Conservation (phyloP, 495 filamentous ascomycete species). For the Cladorrhinum samala region DNA sequence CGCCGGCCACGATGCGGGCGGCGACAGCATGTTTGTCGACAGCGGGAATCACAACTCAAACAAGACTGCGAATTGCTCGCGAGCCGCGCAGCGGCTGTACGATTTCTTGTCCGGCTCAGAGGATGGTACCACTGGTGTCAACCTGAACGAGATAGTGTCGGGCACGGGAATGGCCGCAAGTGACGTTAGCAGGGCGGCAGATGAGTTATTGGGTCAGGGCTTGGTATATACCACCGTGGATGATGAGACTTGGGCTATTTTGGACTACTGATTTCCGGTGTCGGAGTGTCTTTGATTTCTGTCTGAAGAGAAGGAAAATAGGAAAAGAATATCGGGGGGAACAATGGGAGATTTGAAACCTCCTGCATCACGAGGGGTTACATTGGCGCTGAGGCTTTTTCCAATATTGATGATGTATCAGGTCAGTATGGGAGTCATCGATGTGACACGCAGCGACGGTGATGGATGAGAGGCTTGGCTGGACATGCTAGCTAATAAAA, state of each 20-base stretch:
- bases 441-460: too few relatives aligned
- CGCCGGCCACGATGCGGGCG: conserved; percentile 38
- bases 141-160: conserved; percentile 66
- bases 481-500: too few relatives aligned
- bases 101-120: conserved; percentile 54
- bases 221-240: conserved; percentile 87
- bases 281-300: not conserved
- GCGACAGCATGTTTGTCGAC: conserved; percentile 51
- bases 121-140: conserved; percentile 72
- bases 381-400: not conserved
- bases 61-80: conserved; percentile 46
- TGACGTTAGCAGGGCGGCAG: conserved; percentile 67
- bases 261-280: conserved; percentile 48
- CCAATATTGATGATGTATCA: too few relatives aligned
- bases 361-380: conserved; percentile 3
- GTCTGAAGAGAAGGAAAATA: not conserved
- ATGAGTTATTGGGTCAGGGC: conserved; percentile 67
- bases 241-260: conserved; percentile 72
- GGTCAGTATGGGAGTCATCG: too few relatives aligned
- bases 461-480: too few relatives aligned
- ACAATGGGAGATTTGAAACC: too few relatives aligned
- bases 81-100: conserved; percentile 60
- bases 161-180: conserved; percentile 53
- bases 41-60: conserved; percentile 28
- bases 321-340: too few relatives aligned